phyloP scores from a whole-genome alignment of 2,329 filamentous ascomycete genomes.

The Colletotrichum lini region DNA sequence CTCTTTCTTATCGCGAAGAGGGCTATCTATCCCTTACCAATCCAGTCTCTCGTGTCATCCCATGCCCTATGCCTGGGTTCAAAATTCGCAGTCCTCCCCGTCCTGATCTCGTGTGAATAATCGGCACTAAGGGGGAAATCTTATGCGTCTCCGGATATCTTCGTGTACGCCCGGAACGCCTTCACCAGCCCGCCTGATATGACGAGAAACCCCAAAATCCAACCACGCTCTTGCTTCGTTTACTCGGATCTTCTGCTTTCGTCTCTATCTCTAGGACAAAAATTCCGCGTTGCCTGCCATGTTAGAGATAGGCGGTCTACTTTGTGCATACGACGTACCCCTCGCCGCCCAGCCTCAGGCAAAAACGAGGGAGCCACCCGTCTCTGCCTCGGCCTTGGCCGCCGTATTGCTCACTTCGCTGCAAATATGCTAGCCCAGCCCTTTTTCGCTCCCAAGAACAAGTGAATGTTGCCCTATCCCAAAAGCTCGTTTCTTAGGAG shows the following conservation, averaged over 20 bases:
- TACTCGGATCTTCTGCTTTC: not conserved
- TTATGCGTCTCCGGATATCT: constrained; percentile 20
- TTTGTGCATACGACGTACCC: too few relatives aligned
- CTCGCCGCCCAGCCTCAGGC: not conserved
- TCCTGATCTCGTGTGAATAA: not conserved
- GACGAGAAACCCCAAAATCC: not conserved
- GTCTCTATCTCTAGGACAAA: not conserved
- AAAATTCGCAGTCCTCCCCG: not conserved
- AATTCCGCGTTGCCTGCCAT: not conserved
- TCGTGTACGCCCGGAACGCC: constrained; percentile 42
- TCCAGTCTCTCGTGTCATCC: not conserved
- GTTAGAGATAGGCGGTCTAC: not conserved
- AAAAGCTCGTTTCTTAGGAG: not conserved
- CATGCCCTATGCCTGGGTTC: not conserved
- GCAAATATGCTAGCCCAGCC: not conserved
- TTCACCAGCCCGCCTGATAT: not conserved
- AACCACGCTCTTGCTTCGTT: not conserved
- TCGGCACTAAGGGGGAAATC: not conserved
- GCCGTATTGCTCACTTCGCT: constrained; percentile 1
- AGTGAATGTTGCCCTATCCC: constrained; percentile 5
- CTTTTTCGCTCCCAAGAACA: constrained; percentile 11
- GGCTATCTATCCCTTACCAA: not conserved
- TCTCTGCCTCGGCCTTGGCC: not conserved
- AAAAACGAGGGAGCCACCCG: too few relatives aligned
- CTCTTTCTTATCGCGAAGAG: not conserved